Conservation (phyloP, 106 monocot genomes). For the Amphibolis antarctica region DNA sequence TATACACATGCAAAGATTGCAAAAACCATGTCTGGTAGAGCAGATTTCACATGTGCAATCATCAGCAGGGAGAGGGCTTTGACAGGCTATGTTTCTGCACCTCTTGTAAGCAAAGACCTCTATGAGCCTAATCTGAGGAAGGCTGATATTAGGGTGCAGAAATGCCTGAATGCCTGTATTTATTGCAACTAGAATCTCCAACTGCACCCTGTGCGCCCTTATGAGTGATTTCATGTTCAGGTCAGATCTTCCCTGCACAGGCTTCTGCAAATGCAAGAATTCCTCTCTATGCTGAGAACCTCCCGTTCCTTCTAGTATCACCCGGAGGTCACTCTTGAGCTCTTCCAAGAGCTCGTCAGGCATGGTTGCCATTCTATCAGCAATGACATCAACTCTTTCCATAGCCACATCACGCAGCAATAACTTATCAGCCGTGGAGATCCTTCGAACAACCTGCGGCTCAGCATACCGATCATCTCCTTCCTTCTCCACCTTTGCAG, state of each 20-base stretch:
- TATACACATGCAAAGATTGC: conserved; percentile 96
- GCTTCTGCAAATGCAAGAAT: conserved; percentile 65
- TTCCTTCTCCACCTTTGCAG: conserved; percentile 40
- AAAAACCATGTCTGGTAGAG: conserved; percentile 67
- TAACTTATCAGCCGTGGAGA: conserved; percentile 35
- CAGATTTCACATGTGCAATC: conserved; percentile 81
- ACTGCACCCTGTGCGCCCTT: conserved; percentile 63
- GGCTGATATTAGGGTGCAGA: conserved; percentile 73
- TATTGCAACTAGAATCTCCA: conserved; percentile 86
- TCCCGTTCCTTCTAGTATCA: conserved; percentile 75
- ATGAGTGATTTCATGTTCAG: conserved; percentile 46
- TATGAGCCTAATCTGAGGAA: conserved; percentile 58
- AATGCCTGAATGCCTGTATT: conserved; percentile 96
- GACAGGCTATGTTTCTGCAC: conserved; percentile 94
- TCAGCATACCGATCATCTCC: conserved; percentile 37
- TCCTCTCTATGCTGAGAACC: conserved; percentile 82
- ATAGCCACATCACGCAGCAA: conserved; percentile 65
- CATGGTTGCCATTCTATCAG: conserved; percentile 58
- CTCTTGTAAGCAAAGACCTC: conserved; percentile 87
- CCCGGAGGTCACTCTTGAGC: conserved; percentile 64
- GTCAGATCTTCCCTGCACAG: conserved; percentile 61
- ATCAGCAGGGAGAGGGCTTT: conserved; percentile 74
- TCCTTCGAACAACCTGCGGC: conserved; percentile 44
- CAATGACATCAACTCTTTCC: conserved; percentile 57
- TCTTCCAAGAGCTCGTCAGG: conserved; percentile 78